Base-by-base conservation (phyloP, 2,329 filamentous ascomycete genomes). In the Exophiala calicioides region DNA sequence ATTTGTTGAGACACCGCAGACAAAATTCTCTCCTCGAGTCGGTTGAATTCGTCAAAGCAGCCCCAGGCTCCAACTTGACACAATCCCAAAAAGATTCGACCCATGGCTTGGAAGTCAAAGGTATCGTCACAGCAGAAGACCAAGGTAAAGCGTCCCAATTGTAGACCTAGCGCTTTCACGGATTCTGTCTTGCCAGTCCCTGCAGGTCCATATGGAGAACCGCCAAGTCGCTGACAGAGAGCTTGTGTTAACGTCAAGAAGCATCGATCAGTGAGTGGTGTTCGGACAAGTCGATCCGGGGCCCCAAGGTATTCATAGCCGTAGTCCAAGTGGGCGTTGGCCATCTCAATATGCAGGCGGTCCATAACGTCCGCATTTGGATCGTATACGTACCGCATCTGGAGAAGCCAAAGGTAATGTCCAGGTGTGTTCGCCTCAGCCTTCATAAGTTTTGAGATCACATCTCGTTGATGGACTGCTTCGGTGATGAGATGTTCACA, bases 121-220 rank as follows among this genome's bases (percentile, higher is more conserved):
- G 93, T 98, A 69, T 98, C 93, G 65, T 99, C 93, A 73, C 93
- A 99, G 68, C 94, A 98, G 75, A 99, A 98, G 20, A 99, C 94
- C 19, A 99, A 81, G 1, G 94, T 98, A 67, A 98, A 99, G 50
- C 94, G 85, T 65, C 93, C 94, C 44, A 99, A 83, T 67, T 98
- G 90, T 3, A 98, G 80, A 75, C 93, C 94, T 19, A 99, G 79
- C 15, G 93, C 93, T 70, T 99, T 99, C 66, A 99, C 93, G 2
- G 93, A 98, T 66, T 99, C 93, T 0, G 93, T 99, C 72, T 99
- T 99, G 67, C 93, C 93, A 33, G 93, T 99, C 75, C 93, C 93
- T 49, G 93, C 93, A 57, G 93, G 93, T 40, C 93, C 93, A 62
- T 98, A 98, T 0, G 93, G 93, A 37, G 94, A 98, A 43, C 94